These are phyloP conservation scores for Saccharomyces hybrid DNA, from an alignment of 1,139 yeast species.

Conservation along the genomic window DNA sequence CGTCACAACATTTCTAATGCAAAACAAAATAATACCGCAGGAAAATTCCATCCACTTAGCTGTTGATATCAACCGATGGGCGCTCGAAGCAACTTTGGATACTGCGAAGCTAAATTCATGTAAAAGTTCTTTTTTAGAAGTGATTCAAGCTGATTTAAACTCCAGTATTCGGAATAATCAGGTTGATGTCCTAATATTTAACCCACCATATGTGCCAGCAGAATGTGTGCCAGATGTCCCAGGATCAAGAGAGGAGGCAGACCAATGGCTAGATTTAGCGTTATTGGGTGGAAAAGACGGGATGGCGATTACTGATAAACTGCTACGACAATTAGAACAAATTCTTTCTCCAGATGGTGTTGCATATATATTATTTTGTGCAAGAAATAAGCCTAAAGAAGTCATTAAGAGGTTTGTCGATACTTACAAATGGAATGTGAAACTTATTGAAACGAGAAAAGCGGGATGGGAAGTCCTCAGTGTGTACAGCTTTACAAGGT, in stretches of 20 bases:
- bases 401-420: slow-evolving; percentile 45
- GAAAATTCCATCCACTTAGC: slow-evolving; percentile 45
- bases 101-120: slow-evolving; percentile 48
- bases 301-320: slow-evolving; percentile 68
- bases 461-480: slow-evolving; percentile 97
- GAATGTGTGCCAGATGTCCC: slow-evolving; percentile 52
- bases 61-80: slow-evolving; percentile 75
- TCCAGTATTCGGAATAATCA: slow-evolving; percentile 38
- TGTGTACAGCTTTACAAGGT: slow-evolving; percentile 39
- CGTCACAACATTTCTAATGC: slow-evolving; percentile 61
- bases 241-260: slow-evolving; percentile 35
- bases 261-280: slow-evolving; percentile 80
- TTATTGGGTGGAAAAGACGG: slow-evolving; percentile 85
- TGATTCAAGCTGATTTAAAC: slow-evolving; percentile 53
- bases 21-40: slow-evolving; percentile 20
- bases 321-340: slow-evolving; percentile 45
- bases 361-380: slow-evolving; percentile 82
- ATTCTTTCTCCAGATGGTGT: slow-evolving; percentile 51
- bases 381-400: slow-evolving; percentile 67
- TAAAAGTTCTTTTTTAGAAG: slow-evolving; percentile 39
- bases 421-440: slow-evolving; percentile 48
- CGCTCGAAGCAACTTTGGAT: slow-evolving; percentile 47
- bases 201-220: slow-evolving; percentile 96
- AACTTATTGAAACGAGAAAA: slow-evolving; percentile 50
- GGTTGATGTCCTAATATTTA: slow-evolving; percentile 71